These are phyloP conservation scores for Phytophthora meadii DNA, from an alignment of 352 stramenopile species.

Conservation along the genomic window DNA sequence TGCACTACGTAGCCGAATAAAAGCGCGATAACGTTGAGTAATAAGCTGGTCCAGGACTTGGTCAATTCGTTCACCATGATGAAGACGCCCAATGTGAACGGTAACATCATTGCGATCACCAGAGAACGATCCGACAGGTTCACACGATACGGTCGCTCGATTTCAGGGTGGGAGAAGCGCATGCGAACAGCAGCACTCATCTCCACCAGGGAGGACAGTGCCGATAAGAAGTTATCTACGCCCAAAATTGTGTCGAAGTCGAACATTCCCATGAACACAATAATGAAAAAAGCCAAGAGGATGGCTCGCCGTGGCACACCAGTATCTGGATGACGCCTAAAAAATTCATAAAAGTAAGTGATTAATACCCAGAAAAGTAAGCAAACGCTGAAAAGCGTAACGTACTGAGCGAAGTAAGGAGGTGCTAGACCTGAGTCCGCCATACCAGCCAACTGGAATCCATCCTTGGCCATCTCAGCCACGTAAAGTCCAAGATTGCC, in stretches of 20 bases:
- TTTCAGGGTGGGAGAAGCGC: conserved; percentile 77
- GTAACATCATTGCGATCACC: conserved; percentile 61
- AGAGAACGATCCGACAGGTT: conserved; percentile 71
- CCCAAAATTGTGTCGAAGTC: conserved; percentile 85
- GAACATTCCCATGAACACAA: conserved; percentile 80
- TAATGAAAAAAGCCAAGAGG: conserved; percentile 77
- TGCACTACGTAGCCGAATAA: conserved; percentile 59
- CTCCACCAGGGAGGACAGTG: conserved; percentile 75
- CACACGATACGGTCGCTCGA: conserved; percentile 78
- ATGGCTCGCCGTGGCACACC: conserved; percentile 75
- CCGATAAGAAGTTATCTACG: conserved; percentile 84
- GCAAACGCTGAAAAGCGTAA: neutral
- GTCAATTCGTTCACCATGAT: conserved; percentile 85
- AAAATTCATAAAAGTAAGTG: neutral
- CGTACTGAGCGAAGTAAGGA: conserved; percentile 79
- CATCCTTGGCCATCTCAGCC: conserved; percentile 85
- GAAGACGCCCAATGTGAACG: conserved; percentile 62
- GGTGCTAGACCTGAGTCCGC: conserved; percentile 81
- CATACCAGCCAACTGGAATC: conserved; percentile 84
- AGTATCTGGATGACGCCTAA: conserved; percentile 62
- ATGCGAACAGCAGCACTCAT: conserved; percentile 81
- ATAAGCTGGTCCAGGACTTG: conserved; percentile 76
- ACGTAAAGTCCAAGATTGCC: conserved; percentile 85
- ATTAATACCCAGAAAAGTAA: neutral
- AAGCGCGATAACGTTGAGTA: conserved; percentile 61